Evolutionary conservation across 805 yeast genomes (phyloP), one percentile per base, ranked within the genome.

Genomic region (Suhomyces prunicola): DNA sequence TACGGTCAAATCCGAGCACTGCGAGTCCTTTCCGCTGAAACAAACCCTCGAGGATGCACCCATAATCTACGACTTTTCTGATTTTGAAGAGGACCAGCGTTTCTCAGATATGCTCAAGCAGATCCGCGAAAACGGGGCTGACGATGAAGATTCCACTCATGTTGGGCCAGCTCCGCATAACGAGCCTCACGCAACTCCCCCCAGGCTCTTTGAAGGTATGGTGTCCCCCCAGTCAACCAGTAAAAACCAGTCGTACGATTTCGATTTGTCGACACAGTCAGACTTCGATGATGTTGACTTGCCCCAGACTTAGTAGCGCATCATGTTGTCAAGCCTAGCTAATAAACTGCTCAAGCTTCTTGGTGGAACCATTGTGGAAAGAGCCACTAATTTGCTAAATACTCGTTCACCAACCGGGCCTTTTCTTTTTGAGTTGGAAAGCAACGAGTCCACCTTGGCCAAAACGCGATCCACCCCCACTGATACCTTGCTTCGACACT

Each of bases 61-160:
- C 35, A 57, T 60, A 1, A 59, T 60, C 7, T 55, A 60, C 46
- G 64, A 63, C 44, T 40, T 63, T n/a, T 59, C 65, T 10, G 66
- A 62, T 23, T 58, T 57, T 41, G 66, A 63, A 45, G 63, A 59
- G 41, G 62, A 61, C 40, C 56, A 50, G 13, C 51, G 48, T 12
- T 60, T 61, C 26, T 40, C 50, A 13, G 57, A 56, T 9, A 58
- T 60, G 64, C 24, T 61, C 9, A 42, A 46, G 23, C 48, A 52
- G 31, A 47, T 47, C 9, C 36, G 24, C 24, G 8, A 31, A 33
- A 40, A 41, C 24, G 39, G 46, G 0, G 23, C 22, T n/a, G 24
- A 45, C 19, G 33, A 12, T 12, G 19, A 40, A 19, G 44, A 40
- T 40, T 19, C 13, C 10, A 12, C 6, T 40, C 13, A 10, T 19